phyloP scores from a whole-genome alignment of 2,329 filamentous ascomycete genomes.

The Claviceps humidiphila region DNA sequence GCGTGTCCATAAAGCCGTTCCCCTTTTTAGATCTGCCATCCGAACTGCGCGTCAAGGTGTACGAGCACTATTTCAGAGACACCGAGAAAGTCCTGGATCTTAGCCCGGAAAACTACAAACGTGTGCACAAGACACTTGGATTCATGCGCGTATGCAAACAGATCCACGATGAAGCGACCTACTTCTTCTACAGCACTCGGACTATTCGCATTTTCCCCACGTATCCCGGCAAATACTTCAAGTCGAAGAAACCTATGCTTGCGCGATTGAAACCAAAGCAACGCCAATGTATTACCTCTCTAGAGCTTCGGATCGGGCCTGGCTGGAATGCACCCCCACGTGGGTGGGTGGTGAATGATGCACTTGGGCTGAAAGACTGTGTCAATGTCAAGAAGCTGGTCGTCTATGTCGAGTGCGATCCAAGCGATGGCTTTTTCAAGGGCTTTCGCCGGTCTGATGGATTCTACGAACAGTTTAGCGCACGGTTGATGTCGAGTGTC shows the following conservation, averaged over 20 bases:
- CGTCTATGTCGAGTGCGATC: slow-evolving; percentile 61
- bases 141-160: slow-evolving; percentile 48
- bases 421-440: slow-evolving; percentile 51
- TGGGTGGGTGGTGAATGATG: slow-evolving; percentile 54
- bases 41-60: slow-evolving; percentile 58
- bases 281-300: slow-evolving; percentile 43
- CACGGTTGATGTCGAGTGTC: slow-evolving; percentile 41
- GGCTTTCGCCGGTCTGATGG: slow-evolving; percentile 53
- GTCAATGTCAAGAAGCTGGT: slow-evolving; percentile 43
- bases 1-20: slow-evolving; percentile 34
- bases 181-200: slow-evolving; percentile 51
- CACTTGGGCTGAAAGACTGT: slow-evolving; percentile 51
- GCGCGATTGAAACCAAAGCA: slow-evolving; percentile 50
- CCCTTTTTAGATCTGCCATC: slow-evolving; percentile 54
- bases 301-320: slow-evolving; percentile 60
- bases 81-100: slow-evolving; percentile 48
- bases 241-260: slow-evolving; percentile 59
- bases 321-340: slow-evolving; percentile 59
- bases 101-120: slow-evolving; percentile 50
- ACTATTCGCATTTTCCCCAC: slow-evolving; percentile 55
- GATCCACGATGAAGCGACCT: slow-evolving; percentile 49
- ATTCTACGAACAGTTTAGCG: slow-evolving; percentile 58
- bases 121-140: slow-evolving; percentile 43
- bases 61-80: slow-evolving; percentile 46
- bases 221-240: slow-evolving; percentile 51